phyloP scores from a whole-genome alignment of 768 basidiomycete species.

The Cystobasidium ongulense region DNA sequence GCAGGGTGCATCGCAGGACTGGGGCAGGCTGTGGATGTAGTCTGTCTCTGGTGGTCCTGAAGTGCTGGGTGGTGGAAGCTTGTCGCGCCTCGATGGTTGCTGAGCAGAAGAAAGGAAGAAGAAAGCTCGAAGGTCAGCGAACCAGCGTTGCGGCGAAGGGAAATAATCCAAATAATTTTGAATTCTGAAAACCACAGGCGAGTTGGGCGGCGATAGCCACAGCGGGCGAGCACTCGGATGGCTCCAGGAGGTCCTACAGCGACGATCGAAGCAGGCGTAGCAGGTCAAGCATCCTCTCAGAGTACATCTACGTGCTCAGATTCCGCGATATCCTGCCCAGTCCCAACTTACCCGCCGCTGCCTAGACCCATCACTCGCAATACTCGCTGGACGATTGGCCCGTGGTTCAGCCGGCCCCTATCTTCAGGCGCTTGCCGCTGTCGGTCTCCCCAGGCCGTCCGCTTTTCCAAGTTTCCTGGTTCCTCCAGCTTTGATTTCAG shows the following conservation, averaged over 20 bases:
- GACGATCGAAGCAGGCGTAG: neutral
- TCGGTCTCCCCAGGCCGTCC: too few species aligned
- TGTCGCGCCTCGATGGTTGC: neutral
- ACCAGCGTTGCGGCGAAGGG: neutral
- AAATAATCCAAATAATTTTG: neutral
- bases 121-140: neutral
- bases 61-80: neutral
- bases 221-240: neutral
- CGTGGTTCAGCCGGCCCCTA: neutral
- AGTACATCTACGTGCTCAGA: neutral
- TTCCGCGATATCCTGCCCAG: neutral
- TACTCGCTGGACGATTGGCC: neutral
- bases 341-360: too few species aligned
- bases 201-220: neutral
- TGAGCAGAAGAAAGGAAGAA: neutral
- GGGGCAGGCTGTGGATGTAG: neutral
- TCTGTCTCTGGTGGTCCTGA: neutral
- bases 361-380: neutral
- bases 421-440: neutral
- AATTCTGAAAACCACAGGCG: too few species aligned
- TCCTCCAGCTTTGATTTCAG: too few species aligned
- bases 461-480: too few species aligned
- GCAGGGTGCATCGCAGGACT: constrained; percentile 19
- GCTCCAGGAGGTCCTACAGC: neutral
- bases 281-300: neutral